Base-by-base conservation (phyloP, 305 asterid species). In the Rubia balearica region DNA sequence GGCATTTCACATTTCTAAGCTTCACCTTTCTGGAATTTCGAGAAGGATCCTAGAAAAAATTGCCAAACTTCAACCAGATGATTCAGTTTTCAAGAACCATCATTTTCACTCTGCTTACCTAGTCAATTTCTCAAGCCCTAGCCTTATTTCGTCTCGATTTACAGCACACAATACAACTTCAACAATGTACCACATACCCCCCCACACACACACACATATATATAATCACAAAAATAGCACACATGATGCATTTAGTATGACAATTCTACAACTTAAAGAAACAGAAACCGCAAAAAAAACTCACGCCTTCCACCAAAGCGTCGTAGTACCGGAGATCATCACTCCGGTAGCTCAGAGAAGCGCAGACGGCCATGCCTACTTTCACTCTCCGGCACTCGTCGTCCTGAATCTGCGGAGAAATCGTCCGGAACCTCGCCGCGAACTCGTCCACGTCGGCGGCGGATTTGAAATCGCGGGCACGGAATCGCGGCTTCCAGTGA, bases 401-500 rank as follows among this genome's bases (percentile, higher is more conserved):
- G 62, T 86, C 94, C 83, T 88, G 89, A 38, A 83, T 14, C 85
- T 84, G 91, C 30, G 17, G 71, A 51, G 91, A 84, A 46, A 80
- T 12, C 5, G 85, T 79, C 17, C 94, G 86, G 69, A 88, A 86
- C 71, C 89, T 79, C 51, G 55, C 17, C 24, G 75, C 68, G 1
- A 88, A 46, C 70, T 77, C 84, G 2, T 83, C 86, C 4, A 83
- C 67, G 5, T 78, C 77, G n/a, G 69, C 77, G 81, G 69, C 76
- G 17, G 78, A 69, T 67, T 67, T 19, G 67, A 86, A 86, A 0
- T 43, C 73, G 7, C 67, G 68, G 68, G 80, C 74, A 8, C 63
- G 62, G 68, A 82, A 69, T 9, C 42, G 62, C 21, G 12, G 49
- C 45, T 83, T 74, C 74, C 61, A 24, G 27, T 0, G 65, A 21